Evolutionary conservation across 352 stramenopile genomes (phyloP).

Genomic region (Blastocystis sp.): DNA sequence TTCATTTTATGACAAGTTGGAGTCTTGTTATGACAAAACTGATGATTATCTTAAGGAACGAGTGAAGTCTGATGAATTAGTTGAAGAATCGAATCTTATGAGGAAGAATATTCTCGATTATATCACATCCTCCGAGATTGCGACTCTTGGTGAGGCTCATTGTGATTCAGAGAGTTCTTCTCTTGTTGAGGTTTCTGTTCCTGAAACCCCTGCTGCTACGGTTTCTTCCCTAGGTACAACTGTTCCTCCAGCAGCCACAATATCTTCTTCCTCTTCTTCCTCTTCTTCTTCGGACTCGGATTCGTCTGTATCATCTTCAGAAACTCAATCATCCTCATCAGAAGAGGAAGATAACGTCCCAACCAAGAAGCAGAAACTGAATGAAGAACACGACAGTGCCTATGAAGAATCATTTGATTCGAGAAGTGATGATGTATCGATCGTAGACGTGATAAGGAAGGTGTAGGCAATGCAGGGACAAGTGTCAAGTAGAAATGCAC

Average conservation of each 20-base stretch:
- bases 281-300: background rate
- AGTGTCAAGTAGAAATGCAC: background rate
- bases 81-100: background rate
- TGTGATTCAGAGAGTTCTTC: too few relatives aligned
- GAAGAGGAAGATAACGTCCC: background rate
- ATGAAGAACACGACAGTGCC: constrained; percentile 32
- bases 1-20: background rate
- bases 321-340: too few relatives aligned
- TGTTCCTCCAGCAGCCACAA: too few relatives aligned
- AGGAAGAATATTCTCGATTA: background rate
- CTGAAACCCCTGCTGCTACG: too few relatives aligned
- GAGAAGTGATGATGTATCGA: background rate
- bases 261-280: background rate
- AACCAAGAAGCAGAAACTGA: background rate
- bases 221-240: too few relatives aligned
- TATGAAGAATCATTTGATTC: background rate
- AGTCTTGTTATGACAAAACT: background rate
- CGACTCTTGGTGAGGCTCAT: background rate
- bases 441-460: background rate
- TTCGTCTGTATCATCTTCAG: background rate
- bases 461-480: background rate
- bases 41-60: constrained; percentile 3
- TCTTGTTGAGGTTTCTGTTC: too few relatives aligned
- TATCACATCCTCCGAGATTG: background rate
- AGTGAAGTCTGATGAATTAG: background rate